Base-by-base conservation (phyloP, 2,329 filamentous ascomycete genomes). In the Trichocomaceae sp. region DNA sequence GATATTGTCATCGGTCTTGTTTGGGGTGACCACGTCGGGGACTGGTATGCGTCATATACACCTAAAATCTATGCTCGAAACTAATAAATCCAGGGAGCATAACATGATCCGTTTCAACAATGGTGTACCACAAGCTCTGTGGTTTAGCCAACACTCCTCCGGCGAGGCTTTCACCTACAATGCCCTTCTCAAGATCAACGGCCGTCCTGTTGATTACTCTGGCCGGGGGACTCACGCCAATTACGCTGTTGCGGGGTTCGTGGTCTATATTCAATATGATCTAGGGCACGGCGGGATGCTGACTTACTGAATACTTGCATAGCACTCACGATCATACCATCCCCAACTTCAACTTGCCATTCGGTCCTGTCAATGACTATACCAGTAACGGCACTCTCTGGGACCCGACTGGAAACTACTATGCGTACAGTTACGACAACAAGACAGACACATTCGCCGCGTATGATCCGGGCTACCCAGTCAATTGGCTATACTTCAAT, bases 101-200 rank as follows among this genome's bases (percentile, higher is more conserved):
- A 83, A 79, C 53, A 84, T 85, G 82, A 73, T 87, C 31, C 82
- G 84, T 10, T 87, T 87, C 66, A 50, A 72, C 15, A 73, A 83
- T 52, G 80, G 80, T 9, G 58, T 62, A 1, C 84, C 84, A 0
- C 66, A 76, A 58, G 72, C 75, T 1, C 65, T 86, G 12, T 87
- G 83, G 81, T 86, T 78, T 63, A 81, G 77, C 51, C 83, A 86
- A 63, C 84, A 87, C 64, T 68, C 74, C 29, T 75, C 77, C 58
- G 84, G 84, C 4, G 74, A 86, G 66, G 83, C 84, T 1, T 86
- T 86, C 66, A 76, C 73, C 2, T 87, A 84, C 62, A 60, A 69
- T 3, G 72, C 76, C 1, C 72, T 29, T n/a, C n/a, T n/a, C n/a
- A n/a, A n/a, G n/a, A n/a, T n/a, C n/a, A n/a, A n/a, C n/a, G n/a